Evolutionary conservation across 2,329 filamentous ascomycete species (phyloP), one percentile per base, ranked within the genome.

Genomic region (Talaromyces sp.): DNA sequence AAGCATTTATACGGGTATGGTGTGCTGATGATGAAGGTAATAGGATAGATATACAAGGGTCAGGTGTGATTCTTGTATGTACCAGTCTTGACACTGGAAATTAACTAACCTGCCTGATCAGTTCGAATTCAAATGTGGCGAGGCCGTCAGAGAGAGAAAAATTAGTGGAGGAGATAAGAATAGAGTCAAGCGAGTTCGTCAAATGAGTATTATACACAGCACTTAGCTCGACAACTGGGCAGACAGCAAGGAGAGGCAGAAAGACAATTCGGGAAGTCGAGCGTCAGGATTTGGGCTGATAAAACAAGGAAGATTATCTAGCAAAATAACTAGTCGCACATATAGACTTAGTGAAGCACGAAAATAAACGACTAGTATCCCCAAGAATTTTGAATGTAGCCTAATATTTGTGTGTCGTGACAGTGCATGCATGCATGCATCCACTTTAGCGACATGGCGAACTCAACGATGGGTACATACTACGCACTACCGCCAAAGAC

Each of bases 151-250:
- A 40, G 33, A 56, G 48, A 44, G 23, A 54, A 18, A n/a, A 11
- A n/a, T n/a, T n/a, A 50, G 54, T 58, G 52, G 39, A 58, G 39
- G 48, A 56, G 40, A 61, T 55, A 39, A 52, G 21, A 60, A 58
- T 58, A 25, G 44, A 60, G 23, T 54, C 23, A 11, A 33, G n/a
- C 21, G 8, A 16, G 16, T 39, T 42, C 16, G 35, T 39, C 72
- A 71, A 75, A 75, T 74, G 56, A 66, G 58, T 65, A 67, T 65
- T 63, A 68, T 70, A 69, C 73, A 75, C 72, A 71, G 71, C 66
- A 66, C 66, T 55, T 18, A 31, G 46, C 37, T 55, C 61, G 18
- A 48, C 64, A 63, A 62, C 66, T 63, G 63, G 66, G 64, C 65
- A 64, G 62, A 60, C 60, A 61, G 61, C 64, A 66, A 58, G 18